These are phyloP conservation scores for Penicillium sp. DNA, from an alignment of 2,329 filamentous ascomycete genomes.

Conservation along the genomic window DNA sequence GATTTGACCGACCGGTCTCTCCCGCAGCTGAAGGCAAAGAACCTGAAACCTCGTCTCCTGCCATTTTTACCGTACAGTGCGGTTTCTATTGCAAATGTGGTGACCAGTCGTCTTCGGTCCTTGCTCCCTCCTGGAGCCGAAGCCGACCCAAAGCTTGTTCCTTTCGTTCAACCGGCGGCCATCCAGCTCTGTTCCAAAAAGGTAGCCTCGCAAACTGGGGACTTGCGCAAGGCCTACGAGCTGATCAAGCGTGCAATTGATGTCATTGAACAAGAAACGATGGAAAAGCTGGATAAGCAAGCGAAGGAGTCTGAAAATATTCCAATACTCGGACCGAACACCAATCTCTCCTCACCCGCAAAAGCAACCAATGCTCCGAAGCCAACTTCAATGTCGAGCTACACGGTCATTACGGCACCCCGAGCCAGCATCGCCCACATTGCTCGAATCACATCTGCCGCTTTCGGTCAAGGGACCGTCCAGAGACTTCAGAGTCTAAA, in stretches of 20 bases:
- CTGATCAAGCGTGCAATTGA: conserved; percentile 88
- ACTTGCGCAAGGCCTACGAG: conserved; percentile 91
- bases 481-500: conserved; percentile 85
- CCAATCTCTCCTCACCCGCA: conserved; percentile 61
- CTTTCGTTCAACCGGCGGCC: conserved; percentile 89
- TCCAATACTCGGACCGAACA: conserved; percentile 74
- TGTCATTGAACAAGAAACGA: conserved; percentile 79
- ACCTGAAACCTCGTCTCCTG: conserved; percentile 82
- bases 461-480: conserved; percentile 82
- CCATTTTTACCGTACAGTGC: conserved; percentile 92
- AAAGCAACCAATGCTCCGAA: conserved; percentile 36
- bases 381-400: conserved; percentile 46
- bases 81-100: conserved; percentile 78
- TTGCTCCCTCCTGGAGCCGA: conserved; percentile 54
- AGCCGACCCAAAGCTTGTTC: conserved; percentile 59
- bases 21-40: conserved; percentile 86
- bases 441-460: conserved; percentile 82
- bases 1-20: conserved; percentile 94
- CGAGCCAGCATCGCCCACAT: conserved; percentile 86
- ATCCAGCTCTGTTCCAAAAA: conserved; percentile 94
- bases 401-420: conserved; percentile 76
- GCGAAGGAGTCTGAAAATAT: conserved; percentile 56
- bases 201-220: conserved; percentile 88
- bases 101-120: conserved; percentile 75
- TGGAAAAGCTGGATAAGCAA: conserved; percentile 64